Percentiles rank a stretch among this genome's conserved stretches.
Conservation (phyloP, 2,329 filamentous ascomycete genomes). For the Byssothecium circinans region DNA sequence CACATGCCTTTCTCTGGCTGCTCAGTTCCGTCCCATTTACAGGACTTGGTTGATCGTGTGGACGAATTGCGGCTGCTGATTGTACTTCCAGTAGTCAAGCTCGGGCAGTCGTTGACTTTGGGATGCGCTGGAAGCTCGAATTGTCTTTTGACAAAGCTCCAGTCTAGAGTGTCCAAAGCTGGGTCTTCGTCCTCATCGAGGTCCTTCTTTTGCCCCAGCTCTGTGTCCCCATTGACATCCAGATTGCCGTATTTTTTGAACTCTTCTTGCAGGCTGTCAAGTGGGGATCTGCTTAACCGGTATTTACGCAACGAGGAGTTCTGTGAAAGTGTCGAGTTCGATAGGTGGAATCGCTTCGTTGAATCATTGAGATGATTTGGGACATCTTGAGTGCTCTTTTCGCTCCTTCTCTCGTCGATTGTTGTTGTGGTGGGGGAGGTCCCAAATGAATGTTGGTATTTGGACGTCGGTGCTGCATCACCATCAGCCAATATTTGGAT, state of each 20-base stretch:
- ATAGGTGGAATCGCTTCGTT: background rate
- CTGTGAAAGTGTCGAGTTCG: background rate
- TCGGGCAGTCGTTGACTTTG: slow-evolving; percentile 16
- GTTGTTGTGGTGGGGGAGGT: background rate
- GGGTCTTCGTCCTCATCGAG: background rate
- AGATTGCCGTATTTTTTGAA: slow-evolving; percentile 6
- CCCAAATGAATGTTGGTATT: background rate
- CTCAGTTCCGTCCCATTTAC: slow-evolving; percentile 60
- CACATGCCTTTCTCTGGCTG: slow-evolving; percentile 62
- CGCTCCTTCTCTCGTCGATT: background rate
- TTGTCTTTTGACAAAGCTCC: slow-evolving; percentile 9
- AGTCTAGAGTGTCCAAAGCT: slow-evolving; percentile 7
- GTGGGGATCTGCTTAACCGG: slow-evolving; percentile 9
- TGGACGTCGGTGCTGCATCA: background rate
- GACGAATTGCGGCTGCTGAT: slow-evolving; percentile 27
- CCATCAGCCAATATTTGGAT: background rate
- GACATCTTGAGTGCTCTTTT: background rate
- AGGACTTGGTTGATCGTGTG: slow-evolving; percentile 20
- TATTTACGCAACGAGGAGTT: slow-evolving; percentile 2
- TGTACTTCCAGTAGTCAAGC: slow-evolving; percentile 19
- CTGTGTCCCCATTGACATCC: background rate
- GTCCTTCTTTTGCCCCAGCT: background rate
- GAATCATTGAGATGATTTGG: background rate
- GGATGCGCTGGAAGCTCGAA: slow-evolving; percentile 1
- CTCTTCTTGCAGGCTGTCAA: slow-evolving; percentile 12